Evolutionary conservation across 176 grass and related monocot species (phyloP).

Genomic region (Leersia perrieri): DNA sequence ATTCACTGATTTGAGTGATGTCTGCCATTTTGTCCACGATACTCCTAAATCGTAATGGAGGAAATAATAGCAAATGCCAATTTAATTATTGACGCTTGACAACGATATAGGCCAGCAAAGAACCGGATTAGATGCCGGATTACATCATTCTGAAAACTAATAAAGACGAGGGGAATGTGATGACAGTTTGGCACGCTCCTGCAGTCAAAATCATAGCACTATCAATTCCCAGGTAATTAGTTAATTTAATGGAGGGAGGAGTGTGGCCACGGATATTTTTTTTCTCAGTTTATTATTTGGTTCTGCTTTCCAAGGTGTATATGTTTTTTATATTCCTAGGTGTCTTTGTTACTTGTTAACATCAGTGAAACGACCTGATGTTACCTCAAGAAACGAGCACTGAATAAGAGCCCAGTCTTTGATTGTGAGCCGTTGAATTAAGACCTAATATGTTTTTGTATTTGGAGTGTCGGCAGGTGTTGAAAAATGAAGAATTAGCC

Average conservation of each 20-base stretch:
- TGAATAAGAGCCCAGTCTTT: neutral
- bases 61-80: neutral
- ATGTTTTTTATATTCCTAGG: neutral
- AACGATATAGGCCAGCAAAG: neutral
- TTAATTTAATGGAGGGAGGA: neutral
- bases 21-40: neutral
- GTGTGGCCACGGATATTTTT: neutral
- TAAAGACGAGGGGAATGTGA: neutral
- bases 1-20: neutral
- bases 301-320: neutral
- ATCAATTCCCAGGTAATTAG: neutral
- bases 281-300: neutral
- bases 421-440: neutral
- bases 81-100: conserved; percentile 17
- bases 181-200: conserved; percentile 19
- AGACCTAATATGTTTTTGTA: neutral
- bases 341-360: neutral
- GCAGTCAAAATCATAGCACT: conserved; percentile 14
- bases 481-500: neutral
- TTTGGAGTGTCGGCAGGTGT: conserved; percentile 12
- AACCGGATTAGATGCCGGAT: conserved; percentile 1
- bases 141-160: neutral
- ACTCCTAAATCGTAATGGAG: neutral
- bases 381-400: conserved; percentile 2
- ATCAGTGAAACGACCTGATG: neutral